Evolutionary conservation across 1,284 basidiomycete species (phyloP), one percentile per base, ranked within the genome.

Genomic region (Heterobasidion irregulare): DNA sequence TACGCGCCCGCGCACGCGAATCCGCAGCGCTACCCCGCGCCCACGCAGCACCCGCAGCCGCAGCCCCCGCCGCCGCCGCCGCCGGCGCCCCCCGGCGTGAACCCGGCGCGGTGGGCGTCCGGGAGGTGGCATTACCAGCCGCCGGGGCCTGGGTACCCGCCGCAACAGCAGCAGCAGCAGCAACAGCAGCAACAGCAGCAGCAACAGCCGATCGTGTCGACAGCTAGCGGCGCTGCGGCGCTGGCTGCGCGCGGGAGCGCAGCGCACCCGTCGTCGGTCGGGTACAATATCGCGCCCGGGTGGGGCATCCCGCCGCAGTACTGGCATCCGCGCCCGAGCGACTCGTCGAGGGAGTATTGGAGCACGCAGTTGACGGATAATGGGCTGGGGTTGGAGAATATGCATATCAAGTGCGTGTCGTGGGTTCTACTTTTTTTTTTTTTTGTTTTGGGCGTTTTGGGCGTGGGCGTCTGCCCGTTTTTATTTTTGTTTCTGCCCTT

Each of bases 351-450:
- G 2, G 79, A 78, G 52, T 88, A 88, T 66, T 78, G 83, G 65
- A 74, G 74, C 2, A 78, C 76, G 4, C 67, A 75, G 62, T 63
- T 89, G 36, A 63, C 70, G 0, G 74, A 82, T 52, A 89, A 89
- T 64, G 82, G 82, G 0, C 69, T 89, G 2, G 83, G 82, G 44
- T 70, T 89, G 19, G 71, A 77, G 61, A 76, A 80, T 54, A 86
- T 88, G 83, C 74, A 84, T 49, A 78, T 80, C 57, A 75, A 75
- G n/a, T n/a, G n/a, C n/a, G n/a, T n/a, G n/a, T n/a, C n/a, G n/a
- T n/a, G n/a, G n/a, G n/a, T n/a, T n/a, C n/a, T n/a, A n/a, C n/a
- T n/a, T n/a, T n/a, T n/a, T n/a, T n/a, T n/a, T n/a, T n/a, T n/a
- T n/a, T n/a, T n/a, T n/a, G n/a, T n/a, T n/a, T n/a, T n/a, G n/a